These are phyloP conservation scores for Plasmodium coatneyi DNA, from an alignment of 169 alveolate species.

Conservation along the genomic window DNA sequence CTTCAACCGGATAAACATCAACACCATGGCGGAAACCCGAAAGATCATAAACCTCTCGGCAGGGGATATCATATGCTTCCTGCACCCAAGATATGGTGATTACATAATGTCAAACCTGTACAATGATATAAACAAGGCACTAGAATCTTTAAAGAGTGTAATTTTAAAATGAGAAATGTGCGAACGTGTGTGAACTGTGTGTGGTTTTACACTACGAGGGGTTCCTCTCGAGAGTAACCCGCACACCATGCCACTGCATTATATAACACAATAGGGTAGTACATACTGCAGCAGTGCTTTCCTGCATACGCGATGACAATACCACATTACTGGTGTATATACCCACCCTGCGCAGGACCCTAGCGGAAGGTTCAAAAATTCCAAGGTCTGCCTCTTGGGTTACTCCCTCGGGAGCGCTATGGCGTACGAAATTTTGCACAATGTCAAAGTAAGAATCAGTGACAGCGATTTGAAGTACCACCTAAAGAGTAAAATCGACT, in stretches of 20 bases:
- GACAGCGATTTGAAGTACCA: constrained; percentile 50
- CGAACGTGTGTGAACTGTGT: not conserved
- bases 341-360: constrained; percentile 75
- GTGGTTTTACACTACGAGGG: not conserved
- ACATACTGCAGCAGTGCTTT: not conserved
- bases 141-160: constrained; percentile 78
- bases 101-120: constrained; percentile 83
- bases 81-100: constrained; percentile 88
- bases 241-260: not conserved
- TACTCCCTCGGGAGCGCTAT: constrained; percentile 90
- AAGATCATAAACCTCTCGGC: constrained; percentile 72
- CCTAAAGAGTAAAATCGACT: constrained; percentile 85
- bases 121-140: constrained; percentile 82
- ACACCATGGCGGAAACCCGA: constrained; percentile 68
- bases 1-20: constrained; percentile 57
- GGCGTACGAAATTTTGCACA: constrained; percentile 83
- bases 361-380: constrained; percentile 80
- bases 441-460: constrained; percentile 68
- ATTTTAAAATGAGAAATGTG: not conserved
- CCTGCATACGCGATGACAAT: not conserved
- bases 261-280: not conserved
- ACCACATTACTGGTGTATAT: not conserved
- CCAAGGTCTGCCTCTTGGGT: constrained; percentile 87
- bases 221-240: too few relatives aligned
- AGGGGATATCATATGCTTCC: constrained; percentile 84